A percentile compares a stretch with the other conserved stretches of the same genome.
Conservation (phyloP, 176 grass and related monocot genomes). For the Metroxylon sagu region DNA sequence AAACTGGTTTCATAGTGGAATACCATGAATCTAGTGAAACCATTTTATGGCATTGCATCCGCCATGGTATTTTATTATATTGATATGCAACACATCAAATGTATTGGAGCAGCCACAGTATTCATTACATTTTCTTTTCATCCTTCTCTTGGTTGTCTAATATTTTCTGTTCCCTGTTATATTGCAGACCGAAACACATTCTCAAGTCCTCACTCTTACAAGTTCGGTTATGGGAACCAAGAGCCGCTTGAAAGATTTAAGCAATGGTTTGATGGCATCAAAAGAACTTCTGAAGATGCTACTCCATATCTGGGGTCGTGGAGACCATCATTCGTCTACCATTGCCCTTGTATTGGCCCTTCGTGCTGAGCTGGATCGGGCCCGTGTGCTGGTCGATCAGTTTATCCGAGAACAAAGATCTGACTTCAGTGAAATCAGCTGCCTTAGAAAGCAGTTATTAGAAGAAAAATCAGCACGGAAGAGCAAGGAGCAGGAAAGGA, state of each 20-base stretch:
- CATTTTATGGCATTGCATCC: too few species aligned
- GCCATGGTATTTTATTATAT: too few species aligned
- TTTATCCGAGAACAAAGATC: conserved; percentile 21
- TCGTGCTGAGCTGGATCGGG: conserved; percentile 41
- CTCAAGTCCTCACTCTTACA: background rate
- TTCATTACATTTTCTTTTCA: background rate
- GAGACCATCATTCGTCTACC: conserved; percentile 33
- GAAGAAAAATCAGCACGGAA: conserved; percentile 49
- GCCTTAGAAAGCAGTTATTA: background rate
- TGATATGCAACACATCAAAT: background rate
- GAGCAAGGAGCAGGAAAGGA: conserved; percentile 49
- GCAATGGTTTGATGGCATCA: conserved; percentile 43
- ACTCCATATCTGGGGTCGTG: conserved; percentile 23
- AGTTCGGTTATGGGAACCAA: conserved; percentile 15
- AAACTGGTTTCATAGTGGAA: too few species aligned
- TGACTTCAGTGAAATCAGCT: background rate
- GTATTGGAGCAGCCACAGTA: conserved; percentile 1
- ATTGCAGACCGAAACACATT: conserved; percentile 23
- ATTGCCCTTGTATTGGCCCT: conserved; percentile 50
- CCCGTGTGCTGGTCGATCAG: conserved; percentile 25
- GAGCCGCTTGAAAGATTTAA: conserved; percentile 37
- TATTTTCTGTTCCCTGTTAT: background rate
- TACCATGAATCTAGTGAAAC: too few species aligned
- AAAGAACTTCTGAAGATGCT: conserved; percentile 60
- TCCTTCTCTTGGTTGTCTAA: background rate